Percentiles rank a stretch among this genome's conserved stretches.
Evolutionary conservation across 768 basidiomycete species (phyloP).

Genomic region (Tephrocybe sp.): DNA sequence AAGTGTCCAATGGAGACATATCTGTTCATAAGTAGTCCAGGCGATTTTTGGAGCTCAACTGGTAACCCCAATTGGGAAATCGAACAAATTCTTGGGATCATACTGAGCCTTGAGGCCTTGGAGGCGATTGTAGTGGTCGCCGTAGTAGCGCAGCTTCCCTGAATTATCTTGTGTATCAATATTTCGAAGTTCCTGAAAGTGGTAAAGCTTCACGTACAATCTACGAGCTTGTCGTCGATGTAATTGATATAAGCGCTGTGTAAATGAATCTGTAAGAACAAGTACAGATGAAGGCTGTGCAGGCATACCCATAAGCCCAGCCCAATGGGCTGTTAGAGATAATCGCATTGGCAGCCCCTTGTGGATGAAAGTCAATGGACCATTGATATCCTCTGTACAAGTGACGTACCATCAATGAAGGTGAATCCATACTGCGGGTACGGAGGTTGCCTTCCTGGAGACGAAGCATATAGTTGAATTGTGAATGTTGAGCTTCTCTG

Average conservation of each 20-base stretch:
- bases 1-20: too few species aligned
- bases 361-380: neutral
- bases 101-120: slow-evolving; percentile 29
- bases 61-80: slow-evolving; percentile 39
- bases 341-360: slow-evolving; percentile 27
- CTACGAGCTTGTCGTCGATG: slow-evolving; percentile 32
- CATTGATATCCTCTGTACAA: neutral
- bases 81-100: slow-evolving; percentile 38
- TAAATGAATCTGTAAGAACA: neutral
- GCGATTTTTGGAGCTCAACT: too few species aligned
- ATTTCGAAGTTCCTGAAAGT: neutral
- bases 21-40: too few species aligned
- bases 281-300: neutral
- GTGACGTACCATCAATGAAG: slow-evolving; percentile 36
- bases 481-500: slow-evolving; percentile 44
- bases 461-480: slow-evolving; percentile 51
- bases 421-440: slow-evolving; percentile 44
- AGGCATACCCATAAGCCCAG: slow-evolving; percentile 29
- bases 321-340: slow-evolving; percentile 24
- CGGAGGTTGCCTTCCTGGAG: slow-evolving; percentile 32
- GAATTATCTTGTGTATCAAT: neutral
- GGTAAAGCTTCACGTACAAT: slow-evolving; percentile 25
- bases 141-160: slow-evolving; percentile 37
- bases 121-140: slow-evolving; percentile 29
- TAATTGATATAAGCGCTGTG: slow-evolving; percentile 41